A percentile compares a stretch with the other conserved stretches of the same genome.
Evolutionary conservation across 768 basidiomycete genomes (phyloP).

Genomic region (Lactarius deliciosus): DNA sequence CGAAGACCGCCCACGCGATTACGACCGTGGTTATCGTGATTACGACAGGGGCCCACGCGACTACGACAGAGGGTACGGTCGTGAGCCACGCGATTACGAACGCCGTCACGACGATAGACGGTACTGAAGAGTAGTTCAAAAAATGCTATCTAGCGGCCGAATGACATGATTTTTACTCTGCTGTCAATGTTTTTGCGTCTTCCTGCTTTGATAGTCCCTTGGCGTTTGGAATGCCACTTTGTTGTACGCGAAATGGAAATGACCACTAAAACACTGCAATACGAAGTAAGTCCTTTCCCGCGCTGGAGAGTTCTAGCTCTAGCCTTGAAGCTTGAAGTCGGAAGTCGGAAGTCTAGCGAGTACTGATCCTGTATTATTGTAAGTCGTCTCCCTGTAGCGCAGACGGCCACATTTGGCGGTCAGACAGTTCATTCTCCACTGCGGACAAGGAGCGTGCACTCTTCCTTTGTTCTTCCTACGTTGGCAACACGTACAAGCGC

Average conservation of each 20-base stretch:
- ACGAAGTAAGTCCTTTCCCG: neutral
- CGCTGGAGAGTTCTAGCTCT: neutral
- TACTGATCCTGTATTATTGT: neutral
- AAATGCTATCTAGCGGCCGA: constrained; percentile 4
- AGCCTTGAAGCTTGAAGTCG: neutral
- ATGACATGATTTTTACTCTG: constrained; percentile 9
- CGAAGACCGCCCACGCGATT: constrained; percentile 39
- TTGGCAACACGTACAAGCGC: neutral
- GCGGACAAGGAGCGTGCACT: neutral
- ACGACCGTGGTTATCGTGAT: constrained; percentile 38
- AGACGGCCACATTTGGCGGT: neutral
- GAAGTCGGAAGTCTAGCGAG: neutral
- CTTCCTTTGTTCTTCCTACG: neutral
- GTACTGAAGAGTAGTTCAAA: constrained; percentile 36
- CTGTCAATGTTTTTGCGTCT: constrained; percentile 3
- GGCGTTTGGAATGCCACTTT: neutral
- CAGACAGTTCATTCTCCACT: neutral
- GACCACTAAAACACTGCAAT: neutral
- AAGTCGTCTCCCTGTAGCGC: neutral
- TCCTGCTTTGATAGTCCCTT: neutral
- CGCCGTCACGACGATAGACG: constrained; percentile 36
- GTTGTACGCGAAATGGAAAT: neutral
- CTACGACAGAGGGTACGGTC: constrained; percentile 36
- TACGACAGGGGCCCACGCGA: constrained; percentile 28
- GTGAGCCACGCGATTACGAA: constrained; percentile 35